phyloP scores from a whole-genome alignment of 2,329 filamentous ascomycete species.

The Thielaviopsis euricoi region DNA sequence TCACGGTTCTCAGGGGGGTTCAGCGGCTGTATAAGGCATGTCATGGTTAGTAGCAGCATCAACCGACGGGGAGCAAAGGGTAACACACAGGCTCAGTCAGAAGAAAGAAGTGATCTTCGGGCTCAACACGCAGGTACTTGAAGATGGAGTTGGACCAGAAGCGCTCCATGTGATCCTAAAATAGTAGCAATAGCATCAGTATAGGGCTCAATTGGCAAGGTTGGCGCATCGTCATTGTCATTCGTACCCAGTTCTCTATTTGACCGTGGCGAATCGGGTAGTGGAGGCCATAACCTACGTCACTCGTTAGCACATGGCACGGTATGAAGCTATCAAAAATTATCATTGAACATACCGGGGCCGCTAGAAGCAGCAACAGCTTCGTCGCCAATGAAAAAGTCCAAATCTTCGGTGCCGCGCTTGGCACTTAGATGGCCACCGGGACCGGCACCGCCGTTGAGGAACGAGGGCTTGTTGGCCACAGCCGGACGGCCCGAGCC shows the following conservation, averaged over 20 bases:
- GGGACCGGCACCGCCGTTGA: conserved; percentile 77
- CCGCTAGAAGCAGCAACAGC: conserved; percentile 70
- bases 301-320: conserved; percentile 9
- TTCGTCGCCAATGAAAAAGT: conserved; percentile 98
- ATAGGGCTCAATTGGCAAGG: background rate
- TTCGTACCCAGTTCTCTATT: conserved; percentile 90
- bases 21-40: conserved; percentile 47
- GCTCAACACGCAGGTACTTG: conserved; percentile 95
- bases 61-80: conserved; percentile 5
- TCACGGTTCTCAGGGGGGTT: conserved; percentile 98
- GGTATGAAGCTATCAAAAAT: conserved; percentile 12
- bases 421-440: conserved; percentile 74
- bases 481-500: conserved; percentile 81
- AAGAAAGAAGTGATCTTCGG: conserved; percentile 96
- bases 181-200: conserved; percentile 1
- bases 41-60: background rate
- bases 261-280: conserved; percentile 97
- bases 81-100: conserved; percentile 78
- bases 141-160: conserved; percentile 99
- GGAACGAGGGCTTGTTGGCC: conserved; percentile 86
- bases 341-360: conserved; percentile 41
- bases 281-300: conserved; percentile 75
- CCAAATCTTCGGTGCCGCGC: conserved; percentile 90
- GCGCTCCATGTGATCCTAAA: conserved; percentile 91
- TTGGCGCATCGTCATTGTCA: conserved; percentile 15